Evolutionary conservation across 2,329 filamentous ascomycete genomes (phyloP), one percentile per base, ranked within the genome.

Genomic region (Bipolaris cookei): DNA sequence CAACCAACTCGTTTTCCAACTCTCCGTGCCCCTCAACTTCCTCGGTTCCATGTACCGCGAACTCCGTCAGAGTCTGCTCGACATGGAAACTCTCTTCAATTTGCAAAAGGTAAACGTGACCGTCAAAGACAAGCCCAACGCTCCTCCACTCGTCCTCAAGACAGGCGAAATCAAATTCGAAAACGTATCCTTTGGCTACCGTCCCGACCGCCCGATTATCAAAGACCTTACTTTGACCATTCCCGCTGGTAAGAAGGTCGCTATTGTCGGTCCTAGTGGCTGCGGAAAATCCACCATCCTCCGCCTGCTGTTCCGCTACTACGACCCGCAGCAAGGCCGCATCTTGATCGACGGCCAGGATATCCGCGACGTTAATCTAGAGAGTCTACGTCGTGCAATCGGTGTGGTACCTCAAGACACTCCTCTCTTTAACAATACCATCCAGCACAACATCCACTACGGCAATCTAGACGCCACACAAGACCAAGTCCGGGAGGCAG

Each of bases 61-160:
- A 79, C 84, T 99, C 51, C 86, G 95, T 54, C 95, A 99, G 79
- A 97, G 92, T 20, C 83, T 99, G 42, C 83, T 99, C 32, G 96
- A 99, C 75, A 99, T 99, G 95, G 95, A 98, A 78, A 98, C 95
- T 0, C 84, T 99, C 5, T 99, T 99, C 82, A 97, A 91, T 75
- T 83, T 99, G 30, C 95, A 99, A 77, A 98, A 96, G 76, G 94
- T 98, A 72, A 96, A 98, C 66, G 88, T 97, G 11, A 87, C 85
- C 35, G 90, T 99, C 72, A 88, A 86, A 67, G 93, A 99, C 68
- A 83, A 85, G 51, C 85, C 89, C 1, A 81, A 90, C 68, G 92
- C 94, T 0, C 87, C 88, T 70, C 83, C 90, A 0, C 83, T 99
- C 1, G 78, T 84, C 7, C 83, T 99, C 13, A 83, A 83, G 41